A percentile compares a stretch with the other conserved stretches of the same genome.
phyloP scores from a whole-genome alignment of 1,284 basidiomycete genomes.

The Pyrrhoderma noxium region DNA sequence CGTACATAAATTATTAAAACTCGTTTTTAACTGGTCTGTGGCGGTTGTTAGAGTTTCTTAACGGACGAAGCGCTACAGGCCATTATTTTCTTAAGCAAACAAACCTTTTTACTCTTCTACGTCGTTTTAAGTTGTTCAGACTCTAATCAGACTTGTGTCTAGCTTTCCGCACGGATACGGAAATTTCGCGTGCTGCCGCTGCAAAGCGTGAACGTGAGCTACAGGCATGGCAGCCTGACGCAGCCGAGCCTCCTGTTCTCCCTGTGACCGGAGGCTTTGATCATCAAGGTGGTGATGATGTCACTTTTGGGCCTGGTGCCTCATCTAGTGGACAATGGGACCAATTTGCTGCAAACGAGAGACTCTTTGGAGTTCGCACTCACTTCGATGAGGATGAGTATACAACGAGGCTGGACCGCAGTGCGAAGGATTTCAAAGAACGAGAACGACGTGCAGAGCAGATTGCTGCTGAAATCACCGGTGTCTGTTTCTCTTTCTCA shows the following conservation, averaged over 20 bases:
- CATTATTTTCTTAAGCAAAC: no score
- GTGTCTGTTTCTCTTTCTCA: conserved; percentile 51
- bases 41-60: no score
- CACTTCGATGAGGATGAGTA: conserved; percentile 93
- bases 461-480: conserved; percentile 88
- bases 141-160: conserved; percentile 9
- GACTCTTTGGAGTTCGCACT: conserved; percentile 87
- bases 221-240: conserved; percentile 66
- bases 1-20: no score
- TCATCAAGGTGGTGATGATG: conserved; percentile 40
- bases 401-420: conserved; percentile 90
- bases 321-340: conserved; percentile 66
- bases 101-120: no score
- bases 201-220: conserved; percentile 70
- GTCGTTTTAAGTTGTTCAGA: neutral
- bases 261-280: conserved; percentile 18
- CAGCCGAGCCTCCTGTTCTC: conserved; percentile 7
- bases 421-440: conserved; percentile 80
- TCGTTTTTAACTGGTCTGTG: no score
- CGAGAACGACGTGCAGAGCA: conserved; percentile 83
- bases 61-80: no score
- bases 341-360: conserved; percentile 93
- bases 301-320: conserved; percentile 58
- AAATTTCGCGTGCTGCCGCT: conserved; percentile 62
- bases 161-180: conserved; percentile 87